A percentile compares a stretch with the other conserved stretches of the same genome.
These are phyloP conservation scores for Groenewaldozyma sp. DNA, from an alignment of 1,139 yeast species.

Conservation along the genomic window DNA sequence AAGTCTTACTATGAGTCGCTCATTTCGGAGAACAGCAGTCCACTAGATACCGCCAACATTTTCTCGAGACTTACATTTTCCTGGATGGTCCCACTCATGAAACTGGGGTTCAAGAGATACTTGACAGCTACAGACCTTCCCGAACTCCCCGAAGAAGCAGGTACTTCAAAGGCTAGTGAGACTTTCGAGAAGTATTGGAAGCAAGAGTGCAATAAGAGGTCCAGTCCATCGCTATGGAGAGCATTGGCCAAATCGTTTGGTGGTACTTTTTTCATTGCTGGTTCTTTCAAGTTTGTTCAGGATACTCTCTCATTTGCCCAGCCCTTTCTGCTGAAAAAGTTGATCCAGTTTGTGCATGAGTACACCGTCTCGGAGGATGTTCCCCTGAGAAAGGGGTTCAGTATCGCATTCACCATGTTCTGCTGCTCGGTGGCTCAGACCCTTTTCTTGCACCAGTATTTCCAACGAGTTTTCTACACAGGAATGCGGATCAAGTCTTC, in stretches of 20 bases:
- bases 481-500: constrained; percentile 88
- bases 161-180: constrained; percentile 35
- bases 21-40: constrained; percentile 38
- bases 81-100: constrained; percentile 94
- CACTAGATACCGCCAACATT: constrained; percentile 74
- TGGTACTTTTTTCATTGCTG: constrained; percentile 56
- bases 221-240: constrained; percentile 55
- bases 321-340: constrained; percentile 70
- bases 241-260: constrained; percentile 69
- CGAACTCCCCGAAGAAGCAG: constrained; percentile 58
- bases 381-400: constrained; percentile 71
- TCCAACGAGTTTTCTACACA: constrained; percentile 76
- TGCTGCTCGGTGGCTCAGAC: constrained; percentile 76
- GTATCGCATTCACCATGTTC: constrained; percentile 81
- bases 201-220: constrained; percentile 31
- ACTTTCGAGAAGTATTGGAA: constrained; percentile 57
- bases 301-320: constrained; percentile 80
- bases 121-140: constrained; percentile 77
- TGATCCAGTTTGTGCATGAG: constrained; percentile 76
- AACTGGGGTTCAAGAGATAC: constrained; percentile 64
- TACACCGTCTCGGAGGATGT: constrained; percentile 40
- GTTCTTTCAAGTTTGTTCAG: constrained; percentile 65
- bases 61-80: constrained; percentile 72
- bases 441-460: constrained; percentile 81
- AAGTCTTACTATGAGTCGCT: constrained; percentile 35